A percentile compares a stretch with the other conserved stretches of the same genome.
Evolutionary conservation across 2,329 filamentous ascomycete genomes (phyloP).

Genomic region (Pseudocercospora crystallina): DNA sequence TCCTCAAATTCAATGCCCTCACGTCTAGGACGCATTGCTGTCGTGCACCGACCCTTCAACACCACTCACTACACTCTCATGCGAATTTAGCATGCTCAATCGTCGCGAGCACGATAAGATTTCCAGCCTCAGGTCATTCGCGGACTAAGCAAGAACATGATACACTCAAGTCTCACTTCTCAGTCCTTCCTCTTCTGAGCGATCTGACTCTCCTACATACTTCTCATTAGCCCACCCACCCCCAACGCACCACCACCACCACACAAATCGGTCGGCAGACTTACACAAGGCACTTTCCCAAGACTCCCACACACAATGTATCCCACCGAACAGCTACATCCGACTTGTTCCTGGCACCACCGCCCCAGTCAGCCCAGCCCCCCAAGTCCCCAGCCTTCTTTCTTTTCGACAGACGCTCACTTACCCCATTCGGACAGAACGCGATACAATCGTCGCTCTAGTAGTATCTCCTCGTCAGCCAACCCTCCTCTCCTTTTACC

Average conservation of each 20-base stretch:
- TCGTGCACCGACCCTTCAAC: too few relatives aligned
- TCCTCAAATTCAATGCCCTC: too few relatives aligned
- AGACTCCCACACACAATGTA: constrained; percentile 1
- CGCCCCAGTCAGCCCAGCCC: neutral
- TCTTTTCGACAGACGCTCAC: neutral
- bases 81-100: too few relatives aligned
- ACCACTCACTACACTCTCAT: too few relatives aligned
- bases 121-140: too few relatives aligned
- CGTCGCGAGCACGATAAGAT: too few relatives aligned
- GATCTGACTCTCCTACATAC: neutral
- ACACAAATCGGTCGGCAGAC: neutral
- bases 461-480: neutral
- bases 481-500: neutral
- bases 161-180: too few relatives aligned
- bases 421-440: neutral
- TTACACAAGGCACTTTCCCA: neutral
- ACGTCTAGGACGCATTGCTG: too few relatives aligned
- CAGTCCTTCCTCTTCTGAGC: too few relatives aligned
- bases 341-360: too few relatives aligned
- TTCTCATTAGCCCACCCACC: neutral
- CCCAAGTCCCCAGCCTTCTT: neutral
- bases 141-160: too few relatives aligned
- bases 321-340: neutral
- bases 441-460: neutral
- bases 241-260: neutral